Evolutionary conservation across 75 land plant genomes (phyloP).

Genomic region (Adiantum capillusveneris): DNA sequence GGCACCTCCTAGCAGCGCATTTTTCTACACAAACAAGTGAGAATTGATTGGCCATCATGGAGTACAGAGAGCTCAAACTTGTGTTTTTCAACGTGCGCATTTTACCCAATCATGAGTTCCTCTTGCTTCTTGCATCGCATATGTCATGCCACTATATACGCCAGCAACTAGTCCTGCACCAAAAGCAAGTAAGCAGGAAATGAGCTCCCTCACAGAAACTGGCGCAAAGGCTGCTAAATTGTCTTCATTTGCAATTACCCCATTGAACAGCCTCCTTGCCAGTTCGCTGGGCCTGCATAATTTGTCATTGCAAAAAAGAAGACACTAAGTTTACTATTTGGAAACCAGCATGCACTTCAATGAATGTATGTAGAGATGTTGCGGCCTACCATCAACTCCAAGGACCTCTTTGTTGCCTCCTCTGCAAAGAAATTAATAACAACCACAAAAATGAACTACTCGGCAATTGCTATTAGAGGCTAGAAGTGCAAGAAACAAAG

Average conservation of each 20-base stretch:
- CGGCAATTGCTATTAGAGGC: too few relatives aligned
- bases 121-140: conserved; percentile 34
- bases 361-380: too few relatives aligned
- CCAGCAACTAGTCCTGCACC: conserved; percentile 35
- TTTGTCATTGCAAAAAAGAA: too few relatives aligned
- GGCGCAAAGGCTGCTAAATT: not conserved
- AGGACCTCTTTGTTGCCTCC: conserved; percentile 19
- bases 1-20: conserved; percentile 39
- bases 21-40: conserved; percentile 18
- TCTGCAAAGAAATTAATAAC: conserved; percentile 18
- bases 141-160: conserved; percentile 32
- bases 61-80: too few relatives aligned
- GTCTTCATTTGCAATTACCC: conserved; percentile 10
- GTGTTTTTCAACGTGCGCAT: too few relatives aligned
- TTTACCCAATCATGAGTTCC: conserved; percentile 45
- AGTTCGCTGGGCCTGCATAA: conserved; percentile 21
- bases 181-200: too few relatives aligned
- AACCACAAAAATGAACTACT: not conserved
- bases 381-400: conserved; percentile 23
- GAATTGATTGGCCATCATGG: too few relatives aligned
- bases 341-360: too few relatives aligned
- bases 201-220: not conserved
- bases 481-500: too few relatives aligned
- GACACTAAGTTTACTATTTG: too few relatives aligned
- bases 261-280: conserved; percentile 43